Evolutionary conservation across 2,329 filamentous ascomycete species (phyloP), one percentile per base, ranked within the genome.

Genomic region (Aspergillus tubingensis): DNA sequence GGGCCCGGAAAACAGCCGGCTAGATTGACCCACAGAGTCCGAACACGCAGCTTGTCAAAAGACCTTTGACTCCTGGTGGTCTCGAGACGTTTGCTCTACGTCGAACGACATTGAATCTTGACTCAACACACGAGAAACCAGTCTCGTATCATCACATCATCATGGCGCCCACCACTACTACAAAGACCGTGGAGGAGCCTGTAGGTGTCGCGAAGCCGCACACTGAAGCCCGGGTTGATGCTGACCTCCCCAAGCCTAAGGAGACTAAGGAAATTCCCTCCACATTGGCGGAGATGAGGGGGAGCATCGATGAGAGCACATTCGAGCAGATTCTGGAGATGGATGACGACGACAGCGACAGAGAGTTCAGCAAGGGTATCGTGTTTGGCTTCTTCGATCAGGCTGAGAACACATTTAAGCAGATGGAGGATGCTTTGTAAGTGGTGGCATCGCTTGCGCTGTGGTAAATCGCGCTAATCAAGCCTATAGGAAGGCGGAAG

Each of bases 241-340:
- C 62, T 59, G 51, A 65, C 51, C 47, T 58, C 49, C 39, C 47
- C 13, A 65, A 78, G 76, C 74, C 80, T 77, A 79, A 82, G 68
- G 78, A 83, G 64, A 76, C 80, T n/a, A 55, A 55, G 25, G 23
- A 23, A 27, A 50, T 50, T 58, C 57, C 53, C 10, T 65, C 52
- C 32, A 81, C 77, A 62, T 76, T 87, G 70, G 81, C 83, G 61
- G 86, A 91, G 62, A 86, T 92, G 66, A 88, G 86, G 61, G 90
- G 95, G 66, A 83, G 84, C 73, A 88, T 99, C 77, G 94, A 98
- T 76, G 80, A 82, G 62, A 75, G 78, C 58, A 96, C 92, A 59
- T 99, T 99, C 71, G 88, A 89, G 70, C 95, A 98, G 82, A 98
- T 99, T 75, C 86, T 98, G 64, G 95, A 98, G 78, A 97, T 99